Percentiles rank a stretch among this genome's conserved stretches.
These are phyloP conservation scores for Solanum clarkiae DNA, from an alignment of 257 asterid genomes.

Conservation along the genomic window DNA sequence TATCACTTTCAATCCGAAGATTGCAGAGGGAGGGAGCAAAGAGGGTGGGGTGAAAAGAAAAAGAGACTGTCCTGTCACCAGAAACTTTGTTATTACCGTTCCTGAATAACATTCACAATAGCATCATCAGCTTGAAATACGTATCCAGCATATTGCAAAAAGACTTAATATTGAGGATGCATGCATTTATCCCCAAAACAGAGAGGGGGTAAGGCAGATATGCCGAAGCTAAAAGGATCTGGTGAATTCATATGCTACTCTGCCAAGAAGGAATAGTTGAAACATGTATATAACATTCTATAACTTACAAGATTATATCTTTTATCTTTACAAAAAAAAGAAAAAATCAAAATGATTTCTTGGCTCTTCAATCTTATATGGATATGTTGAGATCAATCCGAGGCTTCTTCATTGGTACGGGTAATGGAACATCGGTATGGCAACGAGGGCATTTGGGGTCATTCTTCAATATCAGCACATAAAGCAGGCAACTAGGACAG, in stretches of 20 bases:
- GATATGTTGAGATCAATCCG: constrained; percentile 67
- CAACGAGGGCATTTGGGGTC: constrained; percentile 76
- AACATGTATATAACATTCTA: constrained; percentile 24
- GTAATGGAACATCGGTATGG: constrained; percentile 35
- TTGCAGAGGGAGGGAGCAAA: too few relatives aligned
- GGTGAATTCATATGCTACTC: background rate
- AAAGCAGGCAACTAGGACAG: constrained; percentile 62
- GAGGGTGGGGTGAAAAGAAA: too few relatives aligned
- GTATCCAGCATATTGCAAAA: background rate
- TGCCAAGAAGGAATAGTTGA: background rate
- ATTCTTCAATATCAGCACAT: constrained; percentile 40
- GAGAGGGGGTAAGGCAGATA: background rate
- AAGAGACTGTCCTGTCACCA: background rate
- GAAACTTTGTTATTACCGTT: background rate
- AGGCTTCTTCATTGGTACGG: constrained; percentile 45
- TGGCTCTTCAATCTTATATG: constrained; percentile 20
- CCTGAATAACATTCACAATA: background rate
- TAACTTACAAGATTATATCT: constrained; percentile 9
- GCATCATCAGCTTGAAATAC: background rate
- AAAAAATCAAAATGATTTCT: constrained; percentile 6
- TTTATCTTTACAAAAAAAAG: constrained; percentile 41
- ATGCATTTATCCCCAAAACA: background rate
- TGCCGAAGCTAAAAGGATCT: background rate
- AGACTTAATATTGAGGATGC: background rate
- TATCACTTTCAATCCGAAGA: too few relatives aligned